These are phyloP conservation scores for Talaromyces sp. DNA, from an alignment of 2,329 filamentous ascomycete species.

Conservation along the genomic window DNA sequence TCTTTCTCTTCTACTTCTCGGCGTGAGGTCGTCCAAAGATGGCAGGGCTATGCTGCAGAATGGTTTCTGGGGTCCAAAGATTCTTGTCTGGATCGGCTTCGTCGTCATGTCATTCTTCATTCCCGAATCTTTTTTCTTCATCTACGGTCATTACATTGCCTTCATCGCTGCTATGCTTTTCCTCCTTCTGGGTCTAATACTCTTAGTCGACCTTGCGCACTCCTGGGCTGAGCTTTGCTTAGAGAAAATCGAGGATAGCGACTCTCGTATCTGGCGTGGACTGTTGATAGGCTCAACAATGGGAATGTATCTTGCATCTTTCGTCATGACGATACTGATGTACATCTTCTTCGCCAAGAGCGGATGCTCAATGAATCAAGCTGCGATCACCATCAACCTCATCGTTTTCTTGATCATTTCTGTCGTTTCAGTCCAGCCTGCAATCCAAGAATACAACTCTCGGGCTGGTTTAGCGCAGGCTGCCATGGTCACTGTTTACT, in stretches of 20 bases:
- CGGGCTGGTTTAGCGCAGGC: constrained; percentile 95
- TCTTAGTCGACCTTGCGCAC: constrained; percentile 91
- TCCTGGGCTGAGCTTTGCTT: constrained; percentile 97
- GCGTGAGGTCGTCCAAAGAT: constrained; percentile 81
- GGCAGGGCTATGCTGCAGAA: constrained; percentile 87
- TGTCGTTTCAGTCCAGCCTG: constrained; percentile 80
- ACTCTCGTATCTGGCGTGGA: constrained; percentile 78
- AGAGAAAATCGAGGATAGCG: constrained; percentile 83
- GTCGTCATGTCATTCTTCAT: constrained; percentile 93
- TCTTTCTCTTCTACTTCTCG: constrained; percentile 77
- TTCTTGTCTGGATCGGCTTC: constrained; percentile 81
- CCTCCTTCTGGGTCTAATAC: constrained; percentile 82
- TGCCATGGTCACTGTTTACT: constrained; percentile 95
- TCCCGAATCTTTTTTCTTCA: constrained; percentile 87
- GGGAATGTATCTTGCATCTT: constrained; percentile 84
- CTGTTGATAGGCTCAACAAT: constrained; percentile 88
- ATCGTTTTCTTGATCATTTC: constrained; percentile 77
- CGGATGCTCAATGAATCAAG: constrained; percentile 92
- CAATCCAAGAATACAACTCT: constrained; percentile 84
- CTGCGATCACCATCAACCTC: constrained; percentile 90
- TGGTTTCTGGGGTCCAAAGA: constrained; percentile 97
- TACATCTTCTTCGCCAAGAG: constrained; percentile 88
- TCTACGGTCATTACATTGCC: constrained; percentile 93
- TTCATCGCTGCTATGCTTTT: constrained; percentile 88
- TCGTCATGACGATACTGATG: constrained; percentile 94